Evolutionary conservation across 2,329 filamentous ascomycete genomes (phyloP).

Genomic region (Pseudophaeomoniella oleicola): DNA sequence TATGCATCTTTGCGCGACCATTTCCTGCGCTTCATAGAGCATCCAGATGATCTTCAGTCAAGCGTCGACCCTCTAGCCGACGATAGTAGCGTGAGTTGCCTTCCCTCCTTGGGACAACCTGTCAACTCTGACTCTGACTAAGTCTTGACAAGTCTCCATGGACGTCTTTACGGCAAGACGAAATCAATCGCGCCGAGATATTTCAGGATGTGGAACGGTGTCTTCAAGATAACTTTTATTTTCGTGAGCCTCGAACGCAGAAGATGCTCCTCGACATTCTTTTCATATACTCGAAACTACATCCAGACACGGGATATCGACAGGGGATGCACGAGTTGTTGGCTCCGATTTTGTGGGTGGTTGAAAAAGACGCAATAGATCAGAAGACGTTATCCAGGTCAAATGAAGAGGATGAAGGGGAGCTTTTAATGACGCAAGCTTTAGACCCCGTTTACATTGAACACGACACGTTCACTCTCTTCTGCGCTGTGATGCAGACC

Average conservation of each 20-base stretch:
- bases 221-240: conserved; percentile 81
- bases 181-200: conserved; percentile 73
- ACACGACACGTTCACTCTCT: conserved; percentile 79
- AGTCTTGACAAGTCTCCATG: conserved; percentile 64
- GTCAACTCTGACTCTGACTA: conserved; percentile 26
- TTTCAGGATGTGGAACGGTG: conserved; percentile 84
- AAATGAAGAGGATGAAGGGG: conserved; percentile 24
- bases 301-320: conserved; percentile 78
- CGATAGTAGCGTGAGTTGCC: conserved; percentile 47
- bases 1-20: conserved; percentile 60
- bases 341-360: conserved; percentile 72
- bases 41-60: conserved; percentile 66
- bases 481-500: conserved; percentile 74
- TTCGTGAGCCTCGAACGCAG: conserved; percentile 67
- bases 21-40: conserved; percentile 67
- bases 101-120: conserved; percentile 11
- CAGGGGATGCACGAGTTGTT: conserved; percentile 97
- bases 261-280: conserved; percentile 72
- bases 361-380: conserved; percentile 68
- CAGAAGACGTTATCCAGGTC: conserved; percentile 19
- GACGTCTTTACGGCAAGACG: conserved; percentile 74
- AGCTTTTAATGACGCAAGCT: conserved; percentile 42
- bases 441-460: conserved; percentile 65
- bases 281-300: conserved; percentile 88
- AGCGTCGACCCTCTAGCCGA: conserved; percentile 74